Conservation (phyloP, 768 basidiomycete genomes). For the Rhizopogon salebrosus region DNA sequence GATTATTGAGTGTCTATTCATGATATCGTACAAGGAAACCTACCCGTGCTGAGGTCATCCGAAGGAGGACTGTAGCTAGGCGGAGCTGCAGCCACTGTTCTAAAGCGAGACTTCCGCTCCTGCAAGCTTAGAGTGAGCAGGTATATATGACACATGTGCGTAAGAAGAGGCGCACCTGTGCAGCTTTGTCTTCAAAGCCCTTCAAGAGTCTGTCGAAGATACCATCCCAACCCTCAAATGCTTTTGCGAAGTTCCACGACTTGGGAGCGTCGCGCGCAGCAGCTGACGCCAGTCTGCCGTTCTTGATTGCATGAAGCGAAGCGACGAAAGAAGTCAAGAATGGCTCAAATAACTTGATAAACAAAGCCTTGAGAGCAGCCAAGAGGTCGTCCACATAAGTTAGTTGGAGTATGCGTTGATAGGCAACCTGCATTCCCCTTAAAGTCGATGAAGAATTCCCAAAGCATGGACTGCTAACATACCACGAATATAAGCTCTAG, state of each 20-base stretch:
- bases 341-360: conserved; percentile 82
- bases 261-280: conserved; percentile 31
- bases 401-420: conserved; percentile 92
- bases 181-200: conserved; percentile 70
- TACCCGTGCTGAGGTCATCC: conserved; percentile 57
- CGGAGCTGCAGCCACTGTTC: conserved; percentile 30
- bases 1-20: background rate
- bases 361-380: conserved; percentile 71
- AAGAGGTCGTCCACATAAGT: conserved; percentile 92
- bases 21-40: conserved; percentile 11
- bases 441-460: conserved; percentile 1
- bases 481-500: conserved; percentile 97
- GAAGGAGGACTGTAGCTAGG: conserved; percentile 43
- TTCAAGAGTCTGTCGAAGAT: conserved; percentile 74
- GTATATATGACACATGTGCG: background rate
- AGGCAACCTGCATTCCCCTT: conserved; percentile 72
- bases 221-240: conserved; percentile 77
- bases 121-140: conserved; percentile 21
- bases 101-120: conserved; percentile 71
- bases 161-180: conserved; percentile 40
- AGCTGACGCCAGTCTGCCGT: conserved; percentile 31
- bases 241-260: conserved; percentile 65
- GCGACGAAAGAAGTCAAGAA: conserved; percentile 80
- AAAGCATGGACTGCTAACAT: conserved; percentile 24
- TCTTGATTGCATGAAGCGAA: conserved; percentile 64